Percentiles rank a stretch among this genome's conserved stretches.
Conservation (phyloP, 148 eudicot species). For the Arctostaphylos glauca region DNA sequence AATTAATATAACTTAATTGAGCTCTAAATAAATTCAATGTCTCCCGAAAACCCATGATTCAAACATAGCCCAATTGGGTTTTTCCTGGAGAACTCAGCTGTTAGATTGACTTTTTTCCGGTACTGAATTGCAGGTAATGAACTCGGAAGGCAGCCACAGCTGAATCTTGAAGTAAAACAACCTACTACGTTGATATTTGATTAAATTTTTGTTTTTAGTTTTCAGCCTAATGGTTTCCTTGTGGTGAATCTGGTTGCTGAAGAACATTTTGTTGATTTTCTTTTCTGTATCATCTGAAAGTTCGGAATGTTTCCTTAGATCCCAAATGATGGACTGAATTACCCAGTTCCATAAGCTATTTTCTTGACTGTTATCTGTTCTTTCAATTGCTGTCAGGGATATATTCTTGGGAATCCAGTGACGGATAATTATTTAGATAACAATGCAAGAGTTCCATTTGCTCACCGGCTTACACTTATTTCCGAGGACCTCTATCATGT, state of each 20-base stretch:
- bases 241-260: too few relatives aligned
- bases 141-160: not conserved
- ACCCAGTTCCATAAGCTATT: not conserved
- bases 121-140: constrained; percentile 6
- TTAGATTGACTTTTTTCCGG: not conserved
- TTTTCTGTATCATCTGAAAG: not conserved
- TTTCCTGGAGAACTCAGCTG: too few relatives aligned
- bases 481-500: constrained; percentile 7
- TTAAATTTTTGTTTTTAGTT: not conserved
- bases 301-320: not conserved
- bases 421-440: not conserved
- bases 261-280: too few relatives aligned
- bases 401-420: constrained; percentile 17
- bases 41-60: too few relatives aligned
- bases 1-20: too few relatives aligned
- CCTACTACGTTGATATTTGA: not conserved
- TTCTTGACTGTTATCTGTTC: not conserved
- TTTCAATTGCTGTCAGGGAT: constrained; percentile 28
- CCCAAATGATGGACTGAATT: not conserved
- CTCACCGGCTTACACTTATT: constrained; percentile 10
- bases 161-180: not conserved
- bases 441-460: constrained; percentile 10
- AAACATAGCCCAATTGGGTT: too few relatives aligned
- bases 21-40: too few relatives aligned
- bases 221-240: too few relatives aligned